A percentile compares a stretch with the other conserved stretches of the same genome.
Conservation (phyloP, 1,139 yeast genomes). For the Arxiozyma telluris region DNA sequence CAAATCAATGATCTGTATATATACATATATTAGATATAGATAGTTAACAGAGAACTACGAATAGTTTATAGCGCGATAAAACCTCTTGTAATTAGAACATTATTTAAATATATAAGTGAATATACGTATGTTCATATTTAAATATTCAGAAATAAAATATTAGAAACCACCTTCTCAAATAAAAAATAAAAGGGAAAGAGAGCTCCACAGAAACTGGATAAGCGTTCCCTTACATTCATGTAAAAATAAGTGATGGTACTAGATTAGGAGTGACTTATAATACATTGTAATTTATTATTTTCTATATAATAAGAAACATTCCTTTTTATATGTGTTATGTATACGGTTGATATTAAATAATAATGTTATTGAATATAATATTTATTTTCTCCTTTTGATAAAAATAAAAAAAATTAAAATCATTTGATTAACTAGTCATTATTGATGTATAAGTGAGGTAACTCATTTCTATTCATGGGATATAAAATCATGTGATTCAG, state of each 20-base stretch:
- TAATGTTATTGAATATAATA: constrained; percentile 1
- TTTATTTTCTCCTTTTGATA: not conserved
- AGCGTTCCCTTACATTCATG: not conserved
- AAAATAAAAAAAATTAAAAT: not conserved
- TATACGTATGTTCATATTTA: not conserved
- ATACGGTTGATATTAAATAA: not conserved
- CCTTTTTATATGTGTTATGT: not conserved
- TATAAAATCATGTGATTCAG: not conserved
- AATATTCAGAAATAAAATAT: no score
- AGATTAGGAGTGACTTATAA: not conserved
- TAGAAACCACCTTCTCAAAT: not conserved
- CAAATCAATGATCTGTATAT: not conserved
- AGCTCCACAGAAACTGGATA: no score
- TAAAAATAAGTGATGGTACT: not conserved
- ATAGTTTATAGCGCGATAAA: not conserved
- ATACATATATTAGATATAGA: not conserved
- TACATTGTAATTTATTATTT: constrained; percentile 2
- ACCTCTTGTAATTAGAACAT: not conserved
- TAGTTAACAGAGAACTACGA: no score
- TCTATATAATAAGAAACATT: not conserved
- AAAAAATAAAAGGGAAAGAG: no score
- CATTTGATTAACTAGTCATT: not conserved
- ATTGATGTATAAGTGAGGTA: not conserved
- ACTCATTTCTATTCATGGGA: not conserved
- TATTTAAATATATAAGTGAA: not conserved